These are phyloP conservation scores for Penicillium sp. DNA, from an alignment of 2,329 filamentous ascomycete genomes.

Conservation along the genomic window DNA sequence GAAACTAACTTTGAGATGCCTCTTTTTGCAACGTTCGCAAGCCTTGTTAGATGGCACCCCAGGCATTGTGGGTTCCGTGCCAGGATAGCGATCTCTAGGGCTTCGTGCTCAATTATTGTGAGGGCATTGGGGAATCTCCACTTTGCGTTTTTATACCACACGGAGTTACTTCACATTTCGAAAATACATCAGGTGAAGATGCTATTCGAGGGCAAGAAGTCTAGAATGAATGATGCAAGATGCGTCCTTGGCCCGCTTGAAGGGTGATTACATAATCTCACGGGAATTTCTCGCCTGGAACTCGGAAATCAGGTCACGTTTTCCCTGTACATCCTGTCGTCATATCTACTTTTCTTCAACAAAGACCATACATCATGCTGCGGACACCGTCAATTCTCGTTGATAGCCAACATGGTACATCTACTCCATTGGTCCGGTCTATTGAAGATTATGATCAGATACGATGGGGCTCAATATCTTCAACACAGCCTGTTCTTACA, in stretches of 20 bases:
- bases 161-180: constrained; percentile 1
- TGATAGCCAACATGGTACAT: background rate
- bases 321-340: constrained; percentile 6
- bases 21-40: constrained; percentile 35
- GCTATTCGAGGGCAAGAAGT: background rate
- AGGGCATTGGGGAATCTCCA: background rate
- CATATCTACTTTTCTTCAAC: background rate
- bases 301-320: background rate
- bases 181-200: background rate
- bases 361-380: constrained; percentile 1
- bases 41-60: constrained; percentile 35
- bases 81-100: background rate
- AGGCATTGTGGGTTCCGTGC: constrained; percentile 23
- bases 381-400: background rate
- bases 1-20: constrained; percentile 31
- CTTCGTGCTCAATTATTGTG: background rate
- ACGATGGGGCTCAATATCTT: constrained; percentile 5
- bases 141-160: background rate
- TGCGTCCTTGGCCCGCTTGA: background rate
- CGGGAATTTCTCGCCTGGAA: constrained; percentile 1
- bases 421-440: background rate
- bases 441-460: constrained; percentile 8
- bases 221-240: constrained; percentile 4
- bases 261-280: background rate
- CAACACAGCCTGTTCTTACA: constrained; percentile 9